Base-by-base conservation (phyloP, 306 rosid genomes). In the Betula pendula region DNA sequence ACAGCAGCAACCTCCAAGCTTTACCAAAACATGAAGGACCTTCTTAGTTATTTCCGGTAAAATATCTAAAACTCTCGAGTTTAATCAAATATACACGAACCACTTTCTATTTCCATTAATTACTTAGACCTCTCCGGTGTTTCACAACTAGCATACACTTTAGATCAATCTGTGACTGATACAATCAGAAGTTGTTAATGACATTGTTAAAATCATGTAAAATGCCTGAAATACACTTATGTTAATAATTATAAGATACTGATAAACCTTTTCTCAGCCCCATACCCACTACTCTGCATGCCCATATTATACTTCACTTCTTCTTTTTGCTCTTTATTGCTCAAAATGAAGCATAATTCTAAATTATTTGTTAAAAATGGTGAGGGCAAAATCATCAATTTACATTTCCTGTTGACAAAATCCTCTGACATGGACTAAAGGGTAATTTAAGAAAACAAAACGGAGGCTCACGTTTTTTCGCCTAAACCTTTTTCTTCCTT, bases 1-100 rank as follows among this genome's bases (percentile, higher is more conserved):
- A 80, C 2, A 44, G 75, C 72, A 67, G 63, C 72, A 49, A 80
- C 73, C 40, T 47, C 53, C 19, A 73, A 22, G 76, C 35, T 76
- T 38, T 13, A 51, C 16, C 19, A 19, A 38, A 71, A 29, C 43
- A 29, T 60, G 13, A 1, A 33, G 7, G 33, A 35, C n/a, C 33
- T 33, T 33, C 1, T 22, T 62, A n/a, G n/a, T n/a, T n/a, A n/a
- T n/a, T 38, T 7, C 5, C 5, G 42, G 42, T 6, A 38, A 38
- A 38, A 38, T 38, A 38, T 38, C 42, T 38, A 38, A 38, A 38
- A 38, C 42, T 38, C 42, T 8, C 6, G n/a, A 38, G 42, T 38
- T 38, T 6, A 38, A 10, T 44, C 48, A 44, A 44, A 44, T 12
- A 9, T 20, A 53, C 14, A 8, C 0, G 13, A 20, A 24, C 60